Conservation (phyloP, 176 grass and related monocot species). For the Otatea glauca region DNA sequence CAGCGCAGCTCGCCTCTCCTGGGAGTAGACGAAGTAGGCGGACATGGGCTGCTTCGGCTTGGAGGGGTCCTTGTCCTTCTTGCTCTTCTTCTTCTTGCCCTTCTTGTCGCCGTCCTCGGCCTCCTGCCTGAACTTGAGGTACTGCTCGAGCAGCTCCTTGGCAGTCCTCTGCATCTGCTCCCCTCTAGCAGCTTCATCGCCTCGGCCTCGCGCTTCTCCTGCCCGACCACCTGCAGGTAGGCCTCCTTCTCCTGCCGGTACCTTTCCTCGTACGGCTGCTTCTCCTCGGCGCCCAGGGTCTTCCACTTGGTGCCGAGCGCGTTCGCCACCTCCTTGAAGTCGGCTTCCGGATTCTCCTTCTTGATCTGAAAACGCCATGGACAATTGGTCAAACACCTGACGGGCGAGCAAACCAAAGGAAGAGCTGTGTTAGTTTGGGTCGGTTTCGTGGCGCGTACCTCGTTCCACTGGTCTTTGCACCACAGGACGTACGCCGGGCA, state of each 20-base stretch:
- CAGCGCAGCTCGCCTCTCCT: conserved; percentile 60
- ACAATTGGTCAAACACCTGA: conserved; percentile 40
- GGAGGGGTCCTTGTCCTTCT: conserved; percentile 82
- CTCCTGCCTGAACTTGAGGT: conserved; percentile 84
- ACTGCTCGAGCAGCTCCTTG: conserved; percentile 84
- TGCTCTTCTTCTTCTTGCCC: conserved; percentile 54
- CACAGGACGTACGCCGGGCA: conserved; percentile 73
- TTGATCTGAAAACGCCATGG: conserved; percentile 50
- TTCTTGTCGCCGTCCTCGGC: conserved; percentile 53
- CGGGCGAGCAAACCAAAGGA: background rate
- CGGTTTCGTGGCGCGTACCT: conserved; percentile 37
- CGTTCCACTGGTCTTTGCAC: conserved; percentile 84
- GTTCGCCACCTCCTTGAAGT: conserved; percentile 80
- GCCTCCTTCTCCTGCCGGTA: conserved; percentile 83
- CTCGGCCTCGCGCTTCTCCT: conserved; percentile 85
- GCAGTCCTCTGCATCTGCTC: conserved; percentile 83
- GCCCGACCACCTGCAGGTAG: conserved; percentile 79
- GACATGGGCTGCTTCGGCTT: conserved; percentile 89
- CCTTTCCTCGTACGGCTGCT: conserved; percentile 86
- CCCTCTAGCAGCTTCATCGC: conserved; percentile 92
- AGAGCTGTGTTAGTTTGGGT: background rate
- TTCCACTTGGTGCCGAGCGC: conserved; percentile 82
- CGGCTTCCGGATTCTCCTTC: conserved; percentile 63
- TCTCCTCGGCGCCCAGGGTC: conserved; percentile 60
- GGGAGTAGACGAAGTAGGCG: conserved; percentile 77